Conservation (phyloP, 2,329 filamentous ascomycete species). For the Arachnomyces sp. region DNA sequence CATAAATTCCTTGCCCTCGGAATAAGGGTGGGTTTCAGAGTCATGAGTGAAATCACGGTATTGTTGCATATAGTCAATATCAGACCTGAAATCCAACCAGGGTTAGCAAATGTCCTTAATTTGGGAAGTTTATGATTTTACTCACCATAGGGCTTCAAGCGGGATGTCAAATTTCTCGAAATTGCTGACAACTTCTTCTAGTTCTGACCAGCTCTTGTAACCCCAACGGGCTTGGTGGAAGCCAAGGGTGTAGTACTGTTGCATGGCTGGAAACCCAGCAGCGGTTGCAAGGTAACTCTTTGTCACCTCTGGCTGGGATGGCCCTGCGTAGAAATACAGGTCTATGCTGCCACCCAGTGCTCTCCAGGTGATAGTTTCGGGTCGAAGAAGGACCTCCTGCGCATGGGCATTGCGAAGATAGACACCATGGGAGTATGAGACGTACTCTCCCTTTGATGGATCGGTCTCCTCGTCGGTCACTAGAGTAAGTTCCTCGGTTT, state of each 20-base stretch:
- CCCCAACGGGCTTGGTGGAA: slow-evolving; percentile 81
- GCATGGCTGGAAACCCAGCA: slow-evolving; percentile 64
- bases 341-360: slow-evolving; percentile 69
- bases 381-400: slow-evolving; percentile 60
- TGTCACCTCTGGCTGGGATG: slow-evolving; percentile 58
- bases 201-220: slow-evolving; percentile 62
- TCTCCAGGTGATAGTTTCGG: slow-evolving; percentile 62
- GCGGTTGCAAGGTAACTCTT: slow-evolving; percentile 61
- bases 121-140: neutral
- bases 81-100: slow-evolving; percentile 14
- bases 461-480: slow-evolving; percentile 47
- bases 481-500: slow-evolving; percentile 43
- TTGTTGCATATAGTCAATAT: slow-evolving; percentile 52
- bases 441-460: slow-evolving; percentile 44
- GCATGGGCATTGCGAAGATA: slow-evolving; percentile 70
- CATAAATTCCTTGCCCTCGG: slow-evolving; percentile 45
- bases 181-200: slow-evolving; percentile 50
- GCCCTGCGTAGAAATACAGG: slow-evolving; percentile 70
- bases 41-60: slow-evolving; percentile 55
- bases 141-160: slow-evolving; percentile 43
- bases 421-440: slow-evolving; percentile 65
- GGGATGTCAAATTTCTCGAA: slow-evolving; percentile 50
- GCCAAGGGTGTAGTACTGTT: slow-evolving; percentile 73
- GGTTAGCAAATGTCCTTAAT: neutral
- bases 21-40: slow-evolving; percentile 42